A percentile compares a stretch with the other conserved stretches of the same genome.
Evolutionary conservation across 768 basidiomycete species (phyloP).

Genomic region (Boletus sensibilis): DNA sequence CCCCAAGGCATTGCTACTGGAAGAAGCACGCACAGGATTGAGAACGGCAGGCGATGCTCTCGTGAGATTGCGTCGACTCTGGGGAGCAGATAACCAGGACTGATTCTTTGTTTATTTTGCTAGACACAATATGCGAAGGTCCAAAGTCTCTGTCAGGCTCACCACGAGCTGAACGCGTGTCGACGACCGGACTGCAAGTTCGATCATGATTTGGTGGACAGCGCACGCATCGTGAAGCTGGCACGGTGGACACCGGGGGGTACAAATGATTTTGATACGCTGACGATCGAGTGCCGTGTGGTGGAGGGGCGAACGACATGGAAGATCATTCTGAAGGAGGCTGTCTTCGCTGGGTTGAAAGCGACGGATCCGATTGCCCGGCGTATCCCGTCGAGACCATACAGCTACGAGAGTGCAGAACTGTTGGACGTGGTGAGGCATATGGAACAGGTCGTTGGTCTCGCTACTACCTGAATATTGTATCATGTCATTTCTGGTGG

Average conservation of each 20-base stretch:
- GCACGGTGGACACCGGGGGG: constrained; percentile 4
- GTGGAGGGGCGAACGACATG: constrained; percentile 9
- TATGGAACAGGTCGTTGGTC: constrained; percentile 11
- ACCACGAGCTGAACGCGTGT: constrained; percentile 9
- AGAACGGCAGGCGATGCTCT: constrained; percentile 6
- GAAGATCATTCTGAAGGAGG: constrained; percentile 18
- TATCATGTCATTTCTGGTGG: too few species aligned
- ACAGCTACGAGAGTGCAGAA: constrained; percentile 12
- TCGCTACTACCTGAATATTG: neutral
- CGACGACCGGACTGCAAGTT: constrained; percentile 12
- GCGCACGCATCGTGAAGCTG: constrained; percentile 12
- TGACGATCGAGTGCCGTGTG: constrained; percentile 18
- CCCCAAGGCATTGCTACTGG: constrained; percentile 8
- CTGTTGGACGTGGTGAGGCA: constrained; percentile 18
- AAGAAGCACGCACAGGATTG: constrained; percentile 7
- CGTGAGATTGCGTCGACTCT: neutral
- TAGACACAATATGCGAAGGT: constrained; percentile 12
- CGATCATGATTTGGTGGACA: constrained; percentile 19
- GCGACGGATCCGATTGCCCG: constrained; percentile 11
- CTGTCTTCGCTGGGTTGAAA: constrained; percentile 7
- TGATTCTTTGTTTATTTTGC: neutral
- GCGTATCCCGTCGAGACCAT: constrained; percentile 9
- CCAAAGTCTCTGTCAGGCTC: constrained; percentile 18
- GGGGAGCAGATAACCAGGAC: neutral
- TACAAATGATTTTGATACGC: constrained; percentile 2